Base-by-base conservation (phyloP, 2,329 filamentous ascomycete genomes). In the Aspergillus nomiae region DNA sequence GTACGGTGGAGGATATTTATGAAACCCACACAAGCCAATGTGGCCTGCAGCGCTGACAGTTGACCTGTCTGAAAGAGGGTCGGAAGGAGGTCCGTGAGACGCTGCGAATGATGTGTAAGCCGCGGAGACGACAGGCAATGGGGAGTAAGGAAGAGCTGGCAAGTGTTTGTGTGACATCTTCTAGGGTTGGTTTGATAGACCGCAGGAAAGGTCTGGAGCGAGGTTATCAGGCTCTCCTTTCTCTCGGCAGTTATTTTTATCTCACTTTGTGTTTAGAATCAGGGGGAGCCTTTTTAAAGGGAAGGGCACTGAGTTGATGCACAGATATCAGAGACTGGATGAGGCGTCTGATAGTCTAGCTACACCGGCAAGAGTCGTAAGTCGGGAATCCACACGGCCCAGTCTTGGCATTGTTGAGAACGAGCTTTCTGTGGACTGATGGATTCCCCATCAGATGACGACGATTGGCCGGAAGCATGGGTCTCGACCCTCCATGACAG, bases 401-500 rank as follows among this genome's bases (percentile, higher is more conserved):
- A 59, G 46, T n/a, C 58, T 41, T 54, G 32, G 58, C 48, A 30
- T 30, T 8, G 16, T 28, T 46, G 19, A 36, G 38, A 59, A 41
- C 57, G 36, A 54, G 51, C 51, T 54, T 54, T 54, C 28, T 54
- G 51, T 54, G 51, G 57, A 59, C 38, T 41, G 50, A 57, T 34
- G 51, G 12, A 36, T 19, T 43, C 41, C 48, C 59, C 51, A 54
- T 62, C 51, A 56, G 53, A 51, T 61, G 59, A 62, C 12, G 58
- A 56, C 45, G 21, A 66, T 66, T 65, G 63, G 65, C 38, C 58
- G 65, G 41, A 45, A 45, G 28, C 14, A 43, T 28, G 56, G 63
- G 63, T 62, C 65, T 55, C 56, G 65, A 64, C 65, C 61, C 56
- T 55, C 63, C 57, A 51, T 58, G 46, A 59, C 56, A 64, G 59